Evolutionary conservation across 768 basidiomycete genomes (phyloP).

Genomic region (Pleurotus giganteus): DNA sequence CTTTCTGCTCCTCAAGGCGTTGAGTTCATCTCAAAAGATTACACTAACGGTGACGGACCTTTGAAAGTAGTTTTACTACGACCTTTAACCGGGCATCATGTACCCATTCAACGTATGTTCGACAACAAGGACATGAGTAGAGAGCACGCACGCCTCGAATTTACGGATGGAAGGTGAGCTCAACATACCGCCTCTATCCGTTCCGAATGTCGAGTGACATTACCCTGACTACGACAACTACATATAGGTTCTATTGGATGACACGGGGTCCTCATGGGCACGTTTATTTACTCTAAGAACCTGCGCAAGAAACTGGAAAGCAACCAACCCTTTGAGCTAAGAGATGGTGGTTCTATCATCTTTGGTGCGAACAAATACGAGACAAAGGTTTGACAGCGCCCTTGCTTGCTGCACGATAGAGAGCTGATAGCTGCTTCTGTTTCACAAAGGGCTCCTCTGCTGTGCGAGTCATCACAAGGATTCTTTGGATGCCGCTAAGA

Average conservation of each 20-base stretch:
- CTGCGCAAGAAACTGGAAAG: background rate
- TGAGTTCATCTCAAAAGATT: background rate
- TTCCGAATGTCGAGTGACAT: background rate
- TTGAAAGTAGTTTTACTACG: background rate
- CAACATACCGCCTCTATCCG: background rate
- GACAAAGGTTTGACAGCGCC: background rate
- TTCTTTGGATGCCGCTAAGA: background rate
- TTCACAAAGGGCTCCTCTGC: background rate
- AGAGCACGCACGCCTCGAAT: background rate
- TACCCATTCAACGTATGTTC: background rate
- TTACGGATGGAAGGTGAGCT: background rate
- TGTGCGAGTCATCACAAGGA: background rate
- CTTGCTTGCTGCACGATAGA: background rate
- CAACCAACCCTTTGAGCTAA: background rate
- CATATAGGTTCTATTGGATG: background rate
- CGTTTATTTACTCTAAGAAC: background rate
- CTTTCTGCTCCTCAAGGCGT: background rate
- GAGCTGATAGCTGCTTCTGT: background rate
- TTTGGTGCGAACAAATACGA: background rate
- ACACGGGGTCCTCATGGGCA: background rate
- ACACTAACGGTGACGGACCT: background rate
- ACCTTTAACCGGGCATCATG: background rate
- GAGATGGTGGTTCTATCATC: background rate
- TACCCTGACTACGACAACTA: background rate
- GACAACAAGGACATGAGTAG: background rate